Evolutionary conservation across 75 land plant species (phyloP).

Genomic region (Picea glauca): DNA sequence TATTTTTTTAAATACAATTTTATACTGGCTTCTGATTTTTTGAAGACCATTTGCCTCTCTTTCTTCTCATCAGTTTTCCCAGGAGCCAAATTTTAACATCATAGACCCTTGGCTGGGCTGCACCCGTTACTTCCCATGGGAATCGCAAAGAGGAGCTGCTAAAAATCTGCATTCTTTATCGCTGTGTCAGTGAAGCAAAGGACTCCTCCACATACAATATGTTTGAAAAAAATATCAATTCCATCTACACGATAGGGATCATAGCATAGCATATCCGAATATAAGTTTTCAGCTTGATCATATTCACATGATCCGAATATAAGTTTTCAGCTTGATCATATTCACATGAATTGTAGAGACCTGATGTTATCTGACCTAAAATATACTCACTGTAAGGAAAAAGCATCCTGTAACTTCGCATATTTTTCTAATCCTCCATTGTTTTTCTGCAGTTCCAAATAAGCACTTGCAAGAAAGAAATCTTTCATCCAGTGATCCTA

Average conservation of each 20-base stretch:
- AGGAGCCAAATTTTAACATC: too few species aligned
- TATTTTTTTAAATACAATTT: background rate
- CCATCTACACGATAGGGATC: constrained; percentile 90
- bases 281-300: constrained; percentile 48
- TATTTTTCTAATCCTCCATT: constrained; percentile 71
- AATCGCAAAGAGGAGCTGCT: too few species aligned
- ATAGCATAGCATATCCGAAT: constrained; percentile 36
- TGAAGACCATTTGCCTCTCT: background rate
- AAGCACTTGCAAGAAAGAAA: constrained; percentile 85
- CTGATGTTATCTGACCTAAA: constrained; percentile 78
- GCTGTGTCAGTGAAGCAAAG: constrained; percentile 58
- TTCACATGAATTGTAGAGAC: constrained; percentile 76
- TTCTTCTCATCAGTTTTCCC: too few species aligned
- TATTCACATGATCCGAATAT: constrained; percentile 49
- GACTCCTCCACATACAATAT: constrained; percentile 90
- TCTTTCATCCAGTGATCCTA: constrained; percentile 97
- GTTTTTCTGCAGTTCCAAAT: constrained; percentile 78
- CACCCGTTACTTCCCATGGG: too few species aligned
- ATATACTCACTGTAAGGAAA: constrained; percentile 70
- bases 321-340: constrained; percentile 60
- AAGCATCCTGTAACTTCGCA: constrained; percentile 52
- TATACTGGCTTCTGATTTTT: background rate
- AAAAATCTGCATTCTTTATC: too few species aligned
- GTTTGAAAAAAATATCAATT: constrained; percentile 91
- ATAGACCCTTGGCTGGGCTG: too few species aligned